Base-by-base conservation (phyloP, 352 stramenopile species). In the Pythium dissotocum region DNA sequence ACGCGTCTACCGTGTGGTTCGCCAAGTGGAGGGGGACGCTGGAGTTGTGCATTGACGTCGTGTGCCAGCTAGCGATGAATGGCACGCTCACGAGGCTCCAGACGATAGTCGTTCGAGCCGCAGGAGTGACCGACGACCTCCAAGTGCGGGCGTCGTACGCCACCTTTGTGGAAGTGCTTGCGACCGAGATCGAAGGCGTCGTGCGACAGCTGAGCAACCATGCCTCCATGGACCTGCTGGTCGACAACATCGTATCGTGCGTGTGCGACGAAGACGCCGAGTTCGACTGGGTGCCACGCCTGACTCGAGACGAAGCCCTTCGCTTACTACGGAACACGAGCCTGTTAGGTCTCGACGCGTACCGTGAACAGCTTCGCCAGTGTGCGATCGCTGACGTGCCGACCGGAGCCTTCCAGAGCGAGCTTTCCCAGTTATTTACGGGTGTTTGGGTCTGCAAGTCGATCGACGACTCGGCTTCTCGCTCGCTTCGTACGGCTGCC, bases 171-270 rank as follows among this genome's bases (percentile, higher is more conserved):
- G 46, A 49, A 1, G 18, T 57, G 35, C 32, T 76, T 9, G 56
- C 35, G 18, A 51, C 44, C 26, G 55, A 64, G 7, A 40, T 59
- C 6, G 70, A 72, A 38, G 30, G 40, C 24, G 33, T 59, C 6
- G 64, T 72, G 21, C 65, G 49, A 1, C 38, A 53, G 12, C 38
- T 72, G n/a, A 70, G 65, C 42, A 52, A 72, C 32, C 48, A 63
- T 46, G 64, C 52, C 28, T 69, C 63, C 0, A 49, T 76, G 4
- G 70, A 76, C 40, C 48, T 67, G 32, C 49, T 76, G 0, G 70
- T 76, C 32, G 70, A 76, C 44, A 62, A 76, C 12, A 72, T 76
- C 13, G 59, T 76, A 21, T 67, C 64, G 2, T 70, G 59, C 21
- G 33, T 72, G 24, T 76, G 66, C 32, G 60, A 67, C 32, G 60